A percentile compares a stretch with the other conserved stretches of the same genome.
Evolutionary conservation across 202 grass and related monocot species (phyloP).

Genomic region (Digitaria exilis): DNA sequence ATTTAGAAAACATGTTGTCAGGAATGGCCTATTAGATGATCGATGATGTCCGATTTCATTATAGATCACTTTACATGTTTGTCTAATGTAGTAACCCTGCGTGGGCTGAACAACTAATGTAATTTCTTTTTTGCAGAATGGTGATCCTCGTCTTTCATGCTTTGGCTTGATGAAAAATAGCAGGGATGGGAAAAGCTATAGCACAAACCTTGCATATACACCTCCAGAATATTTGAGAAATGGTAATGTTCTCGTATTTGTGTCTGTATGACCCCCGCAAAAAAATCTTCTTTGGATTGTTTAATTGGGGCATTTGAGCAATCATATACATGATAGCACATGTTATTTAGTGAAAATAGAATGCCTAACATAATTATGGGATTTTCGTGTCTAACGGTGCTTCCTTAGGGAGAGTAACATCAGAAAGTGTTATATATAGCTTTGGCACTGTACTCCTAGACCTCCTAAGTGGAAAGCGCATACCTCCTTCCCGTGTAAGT

Average conservation of each 20-base stretch:
- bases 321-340: constrained; percentile 12
- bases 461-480: constrained; percentile 95
- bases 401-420: constrained; percentile 87
- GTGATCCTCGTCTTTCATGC: constrained; percentile 89
- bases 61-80: background rate
- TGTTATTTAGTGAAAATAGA: constrained; percentile 6
- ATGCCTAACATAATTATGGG: background rate
- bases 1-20: background rate
- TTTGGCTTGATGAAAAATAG: constrained; percentile 99
- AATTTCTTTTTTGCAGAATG: constrained; percentile 62
- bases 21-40: background rate
- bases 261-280: background rate
- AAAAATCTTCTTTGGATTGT: constrained; percentile 3
- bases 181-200: constrained; percentile 97
- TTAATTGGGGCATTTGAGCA: constrained; percentile 25
- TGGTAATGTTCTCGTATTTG: constrained; percentile 49
- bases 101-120: constrained; percentile 2
- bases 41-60: background rate
- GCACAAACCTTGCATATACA: constrained; percentile 97
- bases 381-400: constrained; percentile 26
- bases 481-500: constrained; percentile 94
- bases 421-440: constrained; percentile 95
- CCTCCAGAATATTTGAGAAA: constrained; percentile 97
- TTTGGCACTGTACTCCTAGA: constrained; percentile 94
- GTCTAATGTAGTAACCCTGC: background rate